Base-by-base conservation (phyloP, 331 rosid genomes). In the Quercus tomentella region DNA sequence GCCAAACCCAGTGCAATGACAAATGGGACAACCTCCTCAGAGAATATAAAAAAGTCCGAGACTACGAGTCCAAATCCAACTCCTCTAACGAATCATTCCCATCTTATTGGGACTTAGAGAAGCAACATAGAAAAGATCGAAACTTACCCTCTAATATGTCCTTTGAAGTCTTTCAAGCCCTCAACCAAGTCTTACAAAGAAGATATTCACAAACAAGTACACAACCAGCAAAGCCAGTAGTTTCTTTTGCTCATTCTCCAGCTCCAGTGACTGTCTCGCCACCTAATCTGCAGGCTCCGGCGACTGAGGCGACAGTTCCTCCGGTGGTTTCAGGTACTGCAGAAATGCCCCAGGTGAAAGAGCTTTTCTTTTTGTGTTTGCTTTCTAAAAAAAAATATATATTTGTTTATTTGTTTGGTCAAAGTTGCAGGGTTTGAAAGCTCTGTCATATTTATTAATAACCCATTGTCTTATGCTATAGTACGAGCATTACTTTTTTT, bases 11-110 rank as follows among this genome's bases (percentile, higher is more conserved):
- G 82, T 91, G 91, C 71, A 88, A 91, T 35, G 95, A 91, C 63
- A 91, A 91, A 43, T 91, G 95, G 95, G 95, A 91, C 71, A 91
- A 91, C 31, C 73, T 91, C 30, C 89, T 91, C 21, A 88, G 95
- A 16, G 95, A 91, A 70, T 91, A 88, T 67, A 87, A 88, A 63
- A 88, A 87, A 26, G 89, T 91, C 30, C 92, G 95, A 5, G 95
- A 91, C 28, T 87, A 85, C 31, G 91, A 91, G 22, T 82, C 88
- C 9, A 87, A 85, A 79, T 80, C 85, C 31, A 77, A 74, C 6
- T 20, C 33, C 68, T 60, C 85, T 21, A 28, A 35, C 21, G 67
- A 75, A 33, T 41, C 49, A 1, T 69, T 80, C 61, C 81, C 89
- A 33, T 87, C 92, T 72, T 88, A 88, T 83, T 91, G 92, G 95